phyloP scores from a whole-genome alignment of 805 yeast genomes.

The Ogataea paradorogensis region DNA sequence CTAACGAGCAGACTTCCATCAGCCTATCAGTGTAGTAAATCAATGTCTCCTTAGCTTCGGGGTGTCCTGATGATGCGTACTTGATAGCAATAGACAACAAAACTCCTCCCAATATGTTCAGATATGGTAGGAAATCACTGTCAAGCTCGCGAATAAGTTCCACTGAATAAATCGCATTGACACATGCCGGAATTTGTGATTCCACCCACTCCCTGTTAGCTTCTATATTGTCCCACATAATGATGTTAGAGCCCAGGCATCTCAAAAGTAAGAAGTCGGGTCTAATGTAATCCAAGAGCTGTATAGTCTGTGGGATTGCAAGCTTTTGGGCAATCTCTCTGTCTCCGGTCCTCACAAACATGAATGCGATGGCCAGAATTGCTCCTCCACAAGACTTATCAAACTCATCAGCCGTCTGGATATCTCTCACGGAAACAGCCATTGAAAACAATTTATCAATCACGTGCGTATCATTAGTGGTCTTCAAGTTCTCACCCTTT shows the following conservation, averaged over 20 bases:
- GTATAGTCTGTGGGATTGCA: slow-evolving; percentile 55
- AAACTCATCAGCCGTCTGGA: slow-evolving; percentile 52
- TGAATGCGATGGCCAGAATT: slow-evolving; percentile 67
- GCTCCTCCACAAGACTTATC: slow-evolving; percentile 76
- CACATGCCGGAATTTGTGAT: slow-evolving; percentile 49
- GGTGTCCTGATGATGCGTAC: slow-evolving; percentile 67
- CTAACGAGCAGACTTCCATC: slow-evolving; percentile 40
- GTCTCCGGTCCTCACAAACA: slow-evolving; percentile 68
- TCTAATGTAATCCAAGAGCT: slow-evolving; percentile 63
- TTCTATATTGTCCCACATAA: slow-evolving; percentile 69
- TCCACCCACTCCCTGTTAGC: slow-evolving; percentile 53
- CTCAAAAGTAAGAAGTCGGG: slow-evolving; percentile 75
- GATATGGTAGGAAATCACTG: slow-evolving; percentile 60
- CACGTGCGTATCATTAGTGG: slow-evolving; percentile 54
- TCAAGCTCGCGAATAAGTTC: slow-evolving; percentile 37
- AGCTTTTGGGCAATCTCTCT: slow-evolving; percentile 57
- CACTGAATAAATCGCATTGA: slow-evolving; percentile 33
- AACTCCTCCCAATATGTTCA: slow-evolving; percentile 69
- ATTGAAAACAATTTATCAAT: slow-evolving; percentile 56
- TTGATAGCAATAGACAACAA: slow-evolving; percentile 72
- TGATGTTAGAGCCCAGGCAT: slow-evolving; percentile 58
- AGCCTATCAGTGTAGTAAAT: slow-evolving; percentile 53
- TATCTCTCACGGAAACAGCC: slow-evolving; percentile 61
- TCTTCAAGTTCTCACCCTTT: slow-evolving; percentile 56
- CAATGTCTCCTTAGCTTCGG: slow-evolving; percentile 51